A percentile compares a stretch with the other conserved stretches of the same genome.
These are phyloP conservation scores for Tricholoma sp. DNA, from an alignment of 768 basidiomycete species.

Conservation along the genomic window DNA sequence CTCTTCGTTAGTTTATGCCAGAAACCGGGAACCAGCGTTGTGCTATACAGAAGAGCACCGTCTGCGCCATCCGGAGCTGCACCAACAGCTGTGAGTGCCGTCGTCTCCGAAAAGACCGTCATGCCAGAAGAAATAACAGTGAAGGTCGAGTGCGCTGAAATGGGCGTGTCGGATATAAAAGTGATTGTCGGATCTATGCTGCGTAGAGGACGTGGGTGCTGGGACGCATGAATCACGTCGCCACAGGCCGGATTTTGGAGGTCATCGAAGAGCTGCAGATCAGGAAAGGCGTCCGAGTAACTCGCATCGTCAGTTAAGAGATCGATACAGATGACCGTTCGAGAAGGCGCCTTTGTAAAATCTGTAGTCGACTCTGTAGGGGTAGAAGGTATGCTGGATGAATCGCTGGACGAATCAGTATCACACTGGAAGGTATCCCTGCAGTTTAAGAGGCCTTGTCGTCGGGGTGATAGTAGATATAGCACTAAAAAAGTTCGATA, in stretches of 20 bases:
- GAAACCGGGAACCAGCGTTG: constrained; percentile 55
- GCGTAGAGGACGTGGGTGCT: constrained; percentile 46
- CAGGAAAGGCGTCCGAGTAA: constrained; percentile 7
- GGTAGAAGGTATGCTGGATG: constrained; percentile 33
- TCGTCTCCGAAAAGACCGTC: constrained; percentile 48
- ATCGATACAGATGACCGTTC: constrained; percentile 42
- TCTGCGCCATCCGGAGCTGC: constrained; percentile 20
- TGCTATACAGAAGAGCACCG: constrained; percentile 48
- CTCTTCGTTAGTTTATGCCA: constrained; percentile 58
- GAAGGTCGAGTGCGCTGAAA: constrained; percentile 52
- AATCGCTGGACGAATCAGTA: constrained; percentile 34
- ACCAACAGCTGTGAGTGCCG: constrained; percentile 27
- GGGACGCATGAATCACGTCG: constrained; percentile 31
- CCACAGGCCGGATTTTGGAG: not conserved
- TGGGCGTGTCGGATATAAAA: constrained; percentile 43
- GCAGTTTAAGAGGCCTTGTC: constrained; percentile 14
- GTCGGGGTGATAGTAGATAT: constrained; percentile 38
- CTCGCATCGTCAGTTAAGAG: constrained; percentile 28
- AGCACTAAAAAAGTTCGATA: constrained; percentile 29
- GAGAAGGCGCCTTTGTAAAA: constrained; percentile 22
- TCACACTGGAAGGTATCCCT: constrained; percentile 25
- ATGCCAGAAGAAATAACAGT: constrained; percentile 46
- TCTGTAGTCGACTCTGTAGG: constrained; percentile 32
- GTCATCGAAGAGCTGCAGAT: constrained; percentile 7
- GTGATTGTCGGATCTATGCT: constrained; percentile 67